phyloP scores from a whole-genome alignment of 106 monocot genomes.

The Phalaenopsis aphrodite region DNA sequence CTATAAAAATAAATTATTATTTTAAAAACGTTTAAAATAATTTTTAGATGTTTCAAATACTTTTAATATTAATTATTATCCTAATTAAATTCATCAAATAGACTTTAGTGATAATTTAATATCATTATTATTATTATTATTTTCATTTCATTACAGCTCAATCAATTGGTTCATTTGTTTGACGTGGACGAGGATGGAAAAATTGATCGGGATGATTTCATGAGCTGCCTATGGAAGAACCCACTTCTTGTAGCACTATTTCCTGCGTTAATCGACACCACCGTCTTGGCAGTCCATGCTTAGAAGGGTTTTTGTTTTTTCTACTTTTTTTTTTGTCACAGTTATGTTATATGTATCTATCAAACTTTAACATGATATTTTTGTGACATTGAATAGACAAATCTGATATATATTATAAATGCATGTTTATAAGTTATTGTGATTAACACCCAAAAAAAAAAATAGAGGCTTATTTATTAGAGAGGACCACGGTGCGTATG shows the following conservation, averaged over 20 bases:
- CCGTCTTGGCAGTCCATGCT: not conserved
- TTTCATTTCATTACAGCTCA: constrained; percentile 20
- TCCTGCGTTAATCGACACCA: not conserved
- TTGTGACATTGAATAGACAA: not conserved
- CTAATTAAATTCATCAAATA: too few relatives aligned
- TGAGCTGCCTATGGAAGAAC: constrained; percentile 55
- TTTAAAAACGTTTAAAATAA: too few relatives aligned
- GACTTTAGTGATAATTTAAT: too few relatives aligned
- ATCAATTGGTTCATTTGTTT: constrained; percentile 25
- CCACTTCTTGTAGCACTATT: constrained; percentile 70
- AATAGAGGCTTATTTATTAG: too few relatives aligned
- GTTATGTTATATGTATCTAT: not conserved
- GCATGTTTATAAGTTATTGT: not conserved
- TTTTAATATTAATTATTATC: too few relatives aligned
- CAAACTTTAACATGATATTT: not conserved
- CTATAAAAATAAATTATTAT: too few relatives aligned
- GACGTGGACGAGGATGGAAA: constrained; percentile 40
- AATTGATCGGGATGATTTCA: constrained; percentile 55
- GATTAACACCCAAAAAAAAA: not conserved
- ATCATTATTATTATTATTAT: not conserved
- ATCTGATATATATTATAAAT: not conserved
- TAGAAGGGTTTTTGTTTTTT: not conserved
- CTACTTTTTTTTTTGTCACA: not conserved
- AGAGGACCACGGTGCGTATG: not conserved
- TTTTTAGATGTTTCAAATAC: too few relatives aligned